Evolutionary conservation across 805 yeast genomes (phyloP), one percentile per base, ranked within the genome.

Genomic region (Schwanniomyces vanrijiae): DNA sequence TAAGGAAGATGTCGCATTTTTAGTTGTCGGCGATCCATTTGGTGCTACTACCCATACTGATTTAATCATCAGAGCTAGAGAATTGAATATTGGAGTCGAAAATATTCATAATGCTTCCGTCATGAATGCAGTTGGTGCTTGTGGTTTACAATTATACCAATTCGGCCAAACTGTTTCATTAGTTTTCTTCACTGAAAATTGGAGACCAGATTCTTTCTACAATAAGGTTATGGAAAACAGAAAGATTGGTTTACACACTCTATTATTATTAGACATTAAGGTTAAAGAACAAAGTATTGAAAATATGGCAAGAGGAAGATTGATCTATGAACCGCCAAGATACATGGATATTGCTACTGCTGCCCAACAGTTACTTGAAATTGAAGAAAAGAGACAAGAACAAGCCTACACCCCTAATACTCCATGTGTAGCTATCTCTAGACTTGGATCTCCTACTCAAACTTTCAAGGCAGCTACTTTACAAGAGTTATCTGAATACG

Each of bases 11-110:
- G 78, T 92, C 63, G 98, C 97, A 0, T 90, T 92, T 56, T 75
- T 94, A 53, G 99, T 94, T 18, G 99, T 92, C 22, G 99, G 99
- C 29, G 99, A 92, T 65, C 96, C 92, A 28, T 92, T 90, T 62
- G 99, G 99, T 28, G 99, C 99, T 26, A 92, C 99, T 4, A 92
- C 99, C 0, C 99, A 92, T 69, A 90, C 97, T 0, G 99, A 94
- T 70, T 76, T 92, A 52, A 89, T 91, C 37, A 79, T 92, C 50
- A 77, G 99, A 60, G 98, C 99, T 38, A 81, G 96, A 56, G 96
- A 88, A 66, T 75, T 84, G 50, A 82, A 82, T 2, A 89, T 94
- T 61, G 72, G 78, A 43, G 88, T 88, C 38, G 95, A 88, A 61
- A 79, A 87, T 34, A 82, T 92, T 50, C 99, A 92, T 71, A 92